Evolutionary conservation across 2,329 filamentous ascomycete species (phyloP).

Genomic region (Phialophora macrospora): DNA sequence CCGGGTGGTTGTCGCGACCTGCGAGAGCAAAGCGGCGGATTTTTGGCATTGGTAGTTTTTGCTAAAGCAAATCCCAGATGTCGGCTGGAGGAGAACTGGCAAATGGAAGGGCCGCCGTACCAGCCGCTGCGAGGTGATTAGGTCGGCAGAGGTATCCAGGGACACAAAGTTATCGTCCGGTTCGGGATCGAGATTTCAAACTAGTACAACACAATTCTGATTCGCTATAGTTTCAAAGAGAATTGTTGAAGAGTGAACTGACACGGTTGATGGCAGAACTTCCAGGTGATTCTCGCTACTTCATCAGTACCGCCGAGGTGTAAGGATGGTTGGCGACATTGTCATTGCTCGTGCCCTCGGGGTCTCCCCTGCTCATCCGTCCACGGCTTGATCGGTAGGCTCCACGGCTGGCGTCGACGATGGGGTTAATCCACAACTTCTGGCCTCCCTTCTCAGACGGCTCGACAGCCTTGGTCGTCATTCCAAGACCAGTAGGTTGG

Average conservation of each 20-base stretch:
- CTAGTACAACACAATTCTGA: not conserved
- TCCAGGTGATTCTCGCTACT: not conserved
- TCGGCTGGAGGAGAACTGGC: not conserved
- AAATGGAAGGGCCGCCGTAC: not conserved
- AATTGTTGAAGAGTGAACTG: not conserved
- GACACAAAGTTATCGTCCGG: not conserved
- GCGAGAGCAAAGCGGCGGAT: not conserved
- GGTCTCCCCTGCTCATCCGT: slow-evolving; percentile 18
- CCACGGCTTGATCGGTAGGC: slow-evolving; percentile 15
- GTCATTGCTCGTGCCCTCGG: slow-evolving; percentile 22
- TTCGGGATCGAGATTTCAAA: not conserved
- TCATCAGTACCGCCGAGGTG: not conserved
- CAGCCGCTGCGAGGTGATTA: not conserved
- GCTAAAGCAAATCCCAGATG: not conserved
- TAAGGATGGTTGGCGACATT: slow-evolving; percentile 16
- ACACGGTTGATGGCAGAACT: not conserved
- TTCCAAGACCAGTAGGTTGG: slow-evolving; percentile 28
- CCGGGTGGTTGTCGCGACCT: not conserved
- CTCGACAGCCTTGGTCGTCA: slow-evolving; percentile 12
- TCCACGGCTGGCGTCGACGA: slow-evolving; percentile 24
- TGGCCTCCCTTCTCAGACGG: slow-evolving; percentile 17
- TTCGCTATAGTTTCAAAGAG: not conserved
- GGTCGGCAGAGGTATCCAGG: not conserved
- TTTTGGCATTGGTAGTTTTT: not conserved
- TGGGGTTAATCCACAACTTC: slow-evolving; percentile 25